These are phyloP conservation scores for Mycena vitilis DNA, from an alignment of 768 basidiomycete species.

Conservation along the genomic window DNA sequence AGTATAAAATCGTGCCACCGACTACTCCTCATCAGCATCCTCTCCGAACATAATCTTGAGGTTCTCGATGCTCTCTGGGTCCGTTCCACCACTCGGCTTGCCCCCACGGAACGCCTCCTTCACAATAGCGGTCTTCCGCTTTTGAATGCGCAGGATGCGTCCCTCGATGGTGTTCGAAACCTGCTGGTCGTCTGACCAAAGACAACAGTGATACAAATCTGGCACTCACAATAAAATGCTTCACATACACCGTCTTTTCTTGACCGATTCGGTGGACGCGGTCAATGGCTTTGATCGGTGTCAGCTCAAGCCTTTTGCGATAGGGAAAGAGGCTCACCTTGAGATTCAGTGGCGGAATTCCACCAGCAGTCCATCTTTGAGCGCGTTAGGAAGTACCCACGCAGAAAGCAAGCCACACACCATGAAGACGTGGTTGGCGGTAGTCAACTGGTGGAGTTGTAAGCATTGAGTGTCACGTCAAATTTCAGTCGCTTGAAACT, in stretches of 20 bases:
- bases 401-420: slow-evolving; percentile 50
- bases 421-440: slow-evolving; percentile 90
- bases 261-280: slow-evolving; percentile 89
- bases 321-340: slow-evolving; percentile 58
- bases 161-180: slow-evolving; percentile 82
- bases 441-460: slow-evolving; percentile 65
- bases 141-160: slow-evolving; percentile 84
- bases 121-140: slow-evolving; percentile 87
- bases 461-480: not conserved
- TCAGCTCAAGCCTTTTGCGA: not conserved
- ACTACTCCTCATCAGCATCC: slow-evolving; percentile 15
- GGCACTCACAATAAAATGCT: slow-evolving; percentile 79
- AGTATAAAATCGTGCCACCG: no score
- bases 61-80: slow-evolving; percentile 83
- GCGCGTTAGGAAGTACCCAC: slow-evolving; percentile 16
- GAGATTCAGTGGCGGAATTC: slow-evolving; percentile 86
- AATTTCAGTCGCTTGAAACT: slow-evolving; percentile 34
- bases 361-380: slow-evolving; percentile 93
- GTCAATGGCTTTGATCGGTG: slow-evolving; percentile 71
- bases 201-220: not conserved
- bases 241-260: slow-evolving; percentile 84
- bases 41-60: slow-evolving; percentile 84
- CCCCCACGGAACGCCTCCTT: slow-evolving; percentile 84
- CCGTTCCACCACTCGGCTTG: slow-evolving; percentile 54
- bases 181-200: slow-evolving; percentile 47